These are phyloP conservation scores for Pseudocercospora vitis DNA, from an alignment of 2,329 filamentous ascomycete genomes.

Conservation along the genomic window DNA sequence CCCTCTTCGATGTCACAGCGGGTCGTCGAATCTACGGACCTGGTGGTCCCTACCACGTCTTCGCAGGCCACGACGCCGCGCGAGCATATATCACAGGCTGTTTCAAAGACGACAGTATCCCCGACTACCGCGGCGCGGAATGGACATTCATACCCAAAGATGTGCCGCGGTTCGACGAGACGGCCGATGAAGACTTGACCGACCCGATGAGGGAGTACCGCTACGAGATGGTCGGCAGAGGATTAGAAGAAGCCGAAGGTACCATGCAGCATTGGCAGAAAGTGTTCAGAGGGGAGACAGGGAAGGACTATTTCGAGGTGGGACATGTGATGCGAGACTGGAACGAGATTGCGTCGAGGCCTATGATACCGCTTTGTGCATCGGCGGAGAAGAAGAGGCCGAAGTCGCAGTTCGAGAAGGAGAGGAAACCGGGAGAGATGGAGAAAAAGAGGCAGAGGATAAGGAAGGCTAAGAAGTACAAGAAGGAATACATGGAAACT, in stretches of 20 bases:
- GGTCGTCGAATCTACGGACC: conserved; percentile 58
- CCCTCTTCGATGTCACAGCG: conserved; percentile 78
- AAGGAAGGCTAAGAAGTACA: conserved; percentile 11
- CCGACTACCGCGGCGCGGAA: conserved; percentile 84
- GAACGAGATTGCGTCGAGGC: conserved; percentile 59
- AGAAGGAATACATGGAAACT: background rate
- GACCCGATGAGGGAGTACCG: conserved; percentile 41
- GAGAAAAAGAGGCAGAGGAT: conserved; percentile 12
- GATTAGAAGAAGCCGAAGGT: conserved; percentile 63
- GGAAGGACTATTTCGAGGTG: conserved; percentile 77
- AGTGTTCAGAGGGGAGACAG: conserved; percentile 67
- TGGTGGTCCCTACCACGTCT: conserved; percentile 81
- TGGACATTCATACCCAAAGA: conserved; percentile 73
- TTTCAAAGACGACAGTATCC: conserved; percentile 79
- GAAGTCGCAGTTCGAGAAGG: conserved; percentile 33
- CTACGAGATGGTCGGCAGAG: conserved; percentile 64
- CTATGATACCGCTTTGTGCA: conserved; percentile 44
- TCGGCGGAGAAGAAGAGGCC: conserved; percentile 67
- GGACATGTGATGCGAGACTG: conserved; percentile 68
- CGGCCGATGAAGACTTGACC: conserved; percentile 26
- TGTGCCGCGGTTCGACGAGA: conserved; percentile 34
- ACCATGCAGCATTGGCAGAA: conserved; percentile 77
- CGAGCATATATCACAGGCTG: conserved; percentile 91
- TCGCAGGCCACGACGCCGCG: conserved; percentile 81
- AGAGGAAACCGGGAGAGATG: conserved; percentile 16